Conservation (phyloP, 2,329 filamentous ascomycete genomes). For the Colletotrichum graminicola region DNA sequence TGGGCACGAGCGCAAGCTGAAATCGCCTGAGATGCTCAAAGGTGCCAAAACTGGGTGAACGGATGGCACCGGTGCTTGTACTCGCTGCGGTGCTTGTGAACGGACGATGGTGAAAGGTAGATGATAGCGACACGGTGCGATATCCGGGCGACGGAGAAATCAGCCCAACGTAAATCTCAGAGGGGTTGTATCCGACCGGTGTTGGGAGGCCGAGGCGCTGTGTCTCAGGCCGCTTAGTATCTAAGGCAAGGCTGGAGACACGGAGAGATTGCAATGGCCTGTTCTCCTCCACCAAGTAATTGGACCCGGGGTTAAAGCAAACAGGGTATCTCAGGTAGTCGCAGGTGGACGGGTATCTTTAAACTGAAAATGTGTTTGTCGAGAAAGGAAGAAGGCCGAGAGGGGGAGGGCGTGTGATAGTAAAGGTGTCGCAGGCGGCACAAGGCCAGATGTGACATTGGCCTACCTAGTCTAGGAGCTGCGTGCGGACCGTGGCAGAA, state of each 20-base stretch:
- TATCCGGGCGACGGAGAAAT: not conserved
- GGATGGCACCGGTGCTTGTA: conserved; percentile 17
- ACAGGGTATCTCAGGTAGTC: not conserved
- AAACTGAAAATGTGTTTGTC: not conserved
- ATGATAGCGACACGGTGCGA: conserved; percentile 1
- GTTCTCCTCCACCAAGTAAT: not conserved
- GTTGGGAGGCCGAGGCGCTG: not conserved
- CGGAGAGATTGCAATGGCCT: not conserved
- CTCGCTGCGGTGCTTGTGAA: conserved; percentile 11
- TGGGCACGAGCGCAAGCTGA: conserved; percentile 5
- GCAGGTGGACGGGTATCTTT: not conserved
- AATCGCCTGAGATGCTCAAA: conserved; percentile 8
- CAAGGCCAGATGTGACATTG: conserved; percentile 8
- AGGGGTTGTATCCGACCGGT: not conserved
- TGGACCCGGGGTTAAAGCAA: not conserved
- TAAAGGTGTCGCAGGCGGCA: conserved; percentile 22
- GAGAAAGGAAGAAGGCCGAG: conserved; percentile 11
- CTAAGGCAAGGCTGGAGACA: conserved; percentile 5
- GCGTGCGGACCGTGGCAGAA: conserved; percentile 21
- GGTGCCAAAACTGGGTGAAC: conserved; percentile 8
- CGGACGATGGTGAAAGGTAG: not conserved
- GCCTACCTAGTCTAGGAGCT: conserved; percentile 7
- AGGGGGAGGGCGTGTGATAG: not conserved
- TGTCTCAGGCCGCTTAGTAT: conserved; percentile 12
- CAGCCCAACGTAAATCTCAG: not conserved